A percentile compares a stretch with the other conserved stretches of the same genome.
These are phyloP conservation scores for Alternaria sp. DNA, from an alignment of 2,329 filamentous ascomycete genomes.

Conservation along the genomic window DNA sequence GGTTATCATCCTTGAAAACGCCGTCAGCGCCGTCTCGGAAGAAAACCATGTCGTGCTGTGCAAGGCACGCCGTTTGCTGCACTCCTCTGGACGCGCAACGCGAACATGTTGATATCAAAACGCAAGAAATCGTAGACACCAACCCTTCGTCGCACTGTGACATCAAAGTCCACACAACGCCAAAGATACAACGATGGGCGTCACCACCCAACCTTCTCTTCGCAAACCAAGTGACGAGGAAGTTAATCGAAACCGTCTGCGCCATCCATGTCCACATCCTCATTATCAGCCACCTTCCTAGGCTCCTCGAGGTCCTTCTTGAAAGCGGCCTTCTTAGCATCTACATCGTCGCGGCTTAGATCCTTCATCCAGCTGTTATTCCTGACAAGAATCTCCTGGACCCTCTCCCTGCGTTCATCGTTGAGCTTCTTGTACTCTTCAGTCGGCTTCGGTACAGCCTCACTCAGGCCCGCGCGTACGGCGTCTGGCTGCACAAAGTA, in stretches of 20 bases:
- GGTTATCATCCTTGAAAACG: conserved; percentile 8
- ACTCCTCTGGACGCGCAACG: not conserved
- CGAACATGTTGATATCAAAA: not conserved
- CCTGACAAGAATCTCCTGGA: conserved; percentile 53
- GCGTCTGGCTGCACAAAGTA: conserved; percentile 51
- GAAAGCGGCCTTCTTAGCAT: conserved; percentile 51
- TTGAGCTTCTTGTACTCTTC: conserved; percentile 42
- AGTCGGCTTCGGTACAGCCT: conserved; percentile 44
- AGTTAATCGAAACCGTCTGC: conserved; percentile 21
- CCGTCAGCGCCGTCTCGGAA: conserved; percentile 2
- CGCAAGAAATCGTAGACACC: not conserved
- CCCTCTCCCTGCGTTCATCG: conserved; percentile 46
- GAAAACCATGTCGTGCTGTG: conserved; percentile 2
- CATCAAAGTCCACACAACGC: conserved; percentile 9
- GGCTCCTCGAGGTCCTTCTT: conserved; percentile 42
- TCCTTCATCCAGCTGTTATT: conserved; percentile 59
- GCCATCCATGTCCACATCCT: conserved; percentile 48
- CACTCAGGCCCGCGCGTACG: conserved; percentile 46
- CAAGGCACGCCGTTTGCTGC: conserved; percentile 11
- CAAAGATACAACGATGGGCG: conserved; percentile 4
- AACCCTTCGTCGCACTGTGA: conserved; percentile 4
- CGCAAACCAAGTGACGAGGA: not conserved
- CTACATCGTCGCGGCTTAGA: conserved; percentile 56
- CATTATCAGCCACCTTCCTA: conserved; percentile 25
- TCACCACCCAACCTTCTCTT: not conserved